Base-by-base conservation (phyloP, 352 stramenopile genomes). In the Phytophthora constricta region DNA sequence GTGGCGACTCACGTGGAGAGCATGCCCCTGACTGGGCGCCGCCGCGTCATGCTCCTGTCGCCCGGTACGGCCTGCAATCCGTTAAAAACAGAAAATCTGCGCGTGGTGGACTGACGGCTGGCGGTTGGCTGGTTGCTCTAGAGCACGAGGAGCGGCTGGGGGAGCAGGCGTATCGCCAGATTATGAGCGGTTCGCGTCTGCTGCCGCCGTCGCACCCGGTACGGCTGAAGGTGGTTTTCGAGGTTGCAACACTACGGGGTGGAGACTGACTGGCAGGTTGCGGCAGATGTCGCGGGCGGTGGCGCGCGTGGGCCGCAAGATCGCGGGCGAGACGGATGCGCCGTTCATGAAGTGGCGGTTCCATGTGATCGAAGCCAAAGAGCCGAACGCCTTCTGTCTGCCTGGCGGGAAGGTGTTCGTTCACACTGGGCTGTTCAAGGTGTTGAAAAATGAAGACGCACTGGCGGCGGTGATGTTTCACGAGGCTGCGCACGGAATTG, bases 391-490 rank as follows among this genome's bases (percentile, higher is more conserved):
- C 34, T 92, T 92, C 50, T 92, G 84, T 45, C 64, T 92, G 19
- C 82, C 84, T 31, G 84, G 84, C 33, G 82, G 84, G 11, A 92
- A 93, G 63, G 79, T 93, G 2, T 93, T 90, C 51, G 82, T 93
- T 5, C 79, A 91, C 65, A 81, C 84, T 23, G 84, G 84, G 4
- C 68, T 93, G 10, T 93, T 93, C 68, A 88, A 88, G 45, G 66
- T 90, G 22, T 60, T 93, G 2, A 45, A 59, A 5, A 78, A 84
- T 45, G 82, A 93, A 68, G 84, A 93, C 58, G 62, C 77, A 16
- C 69, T 93, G 13, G 84, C 84, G 0, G 80, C 84, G 0, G 84
- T 92, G 13, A 74, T 92, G 63, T 89, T 89, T 61, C 84, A 92
- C 49, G 84, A 92, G 66, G 83, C 83, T 9, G 84, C 82, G 1